phyloP scores from a whole-genome alignment of 768 basidiomycete species.

The Suillus fuscotomentosus region DNA sequence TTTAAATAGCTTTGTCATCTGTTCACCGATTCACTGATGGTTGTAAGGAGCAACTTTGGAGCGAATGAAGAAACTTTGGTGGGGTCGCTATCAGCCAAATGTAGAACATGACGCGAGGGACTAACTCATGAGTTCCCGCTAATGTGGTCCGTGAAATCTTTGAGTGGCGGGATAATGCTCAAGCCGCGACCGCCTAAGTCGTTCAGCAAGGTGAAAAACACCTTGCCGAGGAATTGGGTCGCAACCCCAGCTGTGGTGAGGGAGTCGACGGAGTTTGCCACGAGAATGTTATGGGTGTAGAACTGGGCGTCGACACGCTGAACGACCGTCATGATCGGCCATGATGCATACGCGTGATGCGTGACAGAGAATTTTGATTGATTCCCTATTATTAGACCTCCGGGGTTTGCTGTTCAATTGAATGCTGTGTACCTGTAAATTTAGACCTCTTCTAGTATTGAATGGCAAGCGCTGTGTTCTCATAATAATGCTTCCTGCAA shows the following conservation, averaged over 20 bases:
- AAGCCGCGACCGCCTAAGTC: background rate
- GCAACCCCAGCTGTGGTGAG: background rate
- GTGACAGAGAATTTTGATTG: too few relatives aligned
- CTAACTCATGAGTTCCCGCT: background rate
- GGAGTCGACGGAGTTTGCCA: too few relatives aligned
- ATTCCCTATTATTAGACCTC: too few relatives aligned
- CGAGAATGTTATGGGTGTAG: background rate
- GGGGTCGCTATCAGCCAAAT: background rate
- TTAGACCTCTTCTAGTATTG: too few relatives aligned
- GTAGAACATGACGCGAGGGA: background rate
- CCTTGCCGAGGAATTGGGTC: background rate
- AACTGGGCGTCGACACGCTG: background rate
- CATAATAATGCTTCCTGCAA: too few relatives aligned
- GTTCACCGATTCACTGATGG: too few relatives aligned
- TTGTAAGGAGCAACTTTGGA: too few relatives aligned
- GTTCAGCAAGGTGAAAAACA: background rate
- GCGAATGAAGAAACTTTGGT: too few relatives aligned
- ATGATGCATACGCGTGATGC: background rate
- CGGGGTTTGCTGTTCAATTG: too few relatives aligned
- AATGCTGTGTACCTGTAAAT: too few relatives aligned
- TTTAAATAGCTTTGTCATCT: too few relatives aligned
- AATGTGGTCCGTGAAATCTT: background rate
- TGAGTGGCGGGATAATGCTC: background rate
- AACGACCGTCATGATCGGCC: background rate
- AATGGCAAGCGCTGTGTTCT: too few relatives aligned